Conservation (phyloP, 2,329 filamentous ascomycete species). For the Colletotrichum lupini region DNA sequence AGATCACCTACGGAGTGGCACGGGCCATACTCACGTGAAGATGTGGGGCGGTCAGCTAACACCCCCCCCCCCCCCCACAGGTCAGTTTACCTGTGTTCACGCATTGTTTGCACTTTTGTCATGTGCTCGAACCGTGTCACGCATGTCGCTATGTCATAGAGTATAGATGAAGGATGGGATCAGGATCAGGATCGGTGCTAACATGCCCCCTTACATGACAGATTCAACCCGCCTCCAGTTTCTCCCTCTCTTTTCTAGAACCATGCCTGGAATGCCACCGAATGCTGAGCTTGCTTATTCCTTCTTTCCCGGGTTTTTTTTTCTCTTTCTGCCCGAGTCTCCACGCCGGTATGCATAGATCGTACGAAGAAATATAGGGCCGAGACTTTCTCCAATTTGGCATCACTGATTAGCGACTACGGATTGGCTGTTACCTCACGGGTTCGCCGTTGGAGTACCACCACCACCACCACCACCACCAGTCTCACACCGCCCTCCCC, state of each 20-base stretch:
- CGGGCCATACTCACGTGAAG: no score
- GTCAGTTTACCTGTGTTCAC: no score
- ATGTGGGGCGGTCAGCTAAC: no score
- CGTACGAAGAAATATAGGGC: slow-evolving; percentile 18
- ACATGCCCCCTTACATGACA: background rate
- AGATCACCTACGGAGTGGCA: no score
- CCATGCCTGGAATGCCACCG: background rate
- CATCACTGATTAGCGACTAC: background rate
- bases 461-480: background rate
- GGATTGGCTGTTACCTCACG: background rate
- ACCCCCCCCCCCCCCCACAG: no score
- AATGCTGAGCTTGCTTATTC: background rate
- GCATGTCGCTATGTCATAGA: background rate
- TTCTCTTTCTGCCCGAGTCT: background rate
- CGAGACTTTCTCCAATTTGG: background rate
- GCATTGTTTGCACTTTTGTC: background rate
- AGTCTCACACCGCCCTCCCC: background rate
- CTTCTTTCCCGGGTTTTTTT: background rate
- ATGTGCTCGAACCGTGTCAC: no score
- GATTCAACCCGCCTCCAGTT: background rate
- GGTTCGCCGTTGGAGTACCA: background rate
- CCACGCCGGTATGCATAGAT: slow-evolving; percentile 20
- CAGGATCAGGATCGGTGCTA: background rate
- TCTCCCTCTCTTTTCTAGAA: background rate
- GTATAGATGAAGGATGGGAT: no score